Base-by-base conservation (phyloP, 2,329 filamentous ascomycete genomes). In the Fusarium nelsonii region DNA sequence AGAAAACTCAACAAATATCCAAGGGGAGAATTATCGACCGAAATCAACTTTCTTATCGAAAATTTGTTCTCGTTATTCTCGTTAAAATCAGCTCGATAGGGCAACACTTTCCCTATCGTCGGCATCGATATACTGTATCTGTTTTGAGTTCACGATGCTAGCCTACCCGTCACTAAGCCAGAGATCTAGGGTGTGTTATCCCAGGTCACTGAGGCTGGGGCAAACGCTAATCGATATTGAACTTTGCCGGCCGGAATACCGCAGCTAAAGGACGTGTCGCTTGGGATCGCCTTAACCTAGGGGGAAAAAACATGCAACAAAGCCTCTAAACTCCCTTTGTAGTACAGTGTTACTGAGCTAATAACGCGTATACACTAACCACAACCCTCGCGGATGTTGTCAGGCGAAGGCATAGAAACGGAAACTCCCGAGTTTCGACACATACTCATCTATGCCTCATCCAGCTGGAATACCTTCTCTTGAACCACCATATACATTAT, bases 241-340 rank as follows among this genome's bases (percentile, higher is more conserved):
- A 56, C 49, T 57, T 69, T 74, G 71, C 69, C 68, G 60, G 69
- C 69, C 68, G 60, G 71, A 67, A 53, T 43, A 63, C 48, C 32
- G 51, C 40, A 69, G 50, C 68, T 59, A 41, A 56, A 65, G 30
- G 50, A 33, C 26, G 49, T 64, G 33, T 49, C 37, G 43, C 52
- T 54, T 52, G 61, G 51, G 64, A 63, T 68, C 56, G 57, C 39
- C 58, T 68, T 63, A 58, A 53, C 56, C 55, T 18, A 40, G 23
- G 48, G 28, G 8, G 7, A n/a, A 49, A 50, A 37, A 18, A 51
- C 12, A 51, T 33, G n/a, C 34, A 20, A 23, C 65, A 63, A 63
- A 59, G 40, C 57, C 53, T 51, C 49, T 41, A 46, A 33, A 52
- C 37, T 59, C 26, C 46, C 40, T 28, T 55, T 43, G 59, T 53